phyloP scores from a whole-genome alignment of 345 rosid species.

The Ceriops tagal region DNA sequence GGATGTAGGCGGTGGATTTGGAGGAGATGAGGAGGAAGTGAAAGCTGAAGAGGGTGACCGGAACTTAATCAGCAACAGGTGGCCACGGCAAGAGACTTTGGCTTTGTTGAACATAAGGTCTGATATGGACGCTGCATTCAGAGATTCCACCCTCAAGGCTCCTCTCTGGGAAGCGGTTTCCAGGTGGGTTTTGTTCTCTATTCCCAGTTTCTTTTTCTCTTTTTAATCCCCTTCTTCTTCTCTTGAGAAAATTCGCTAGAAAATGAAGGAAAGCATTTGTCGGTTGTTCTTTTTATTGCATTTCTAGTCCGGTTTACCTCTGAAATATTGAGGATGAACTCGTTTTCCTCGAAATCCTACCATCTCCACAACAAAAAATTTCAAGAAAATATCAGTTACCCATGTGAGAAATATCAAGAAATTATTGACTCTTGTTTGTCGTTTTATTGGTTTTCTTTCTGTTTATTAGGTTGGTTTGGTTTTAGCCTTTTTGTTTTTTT shows the following conservation, averaged over 20 bases:
- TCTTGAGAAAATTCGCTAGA: constrained; percentile 6
- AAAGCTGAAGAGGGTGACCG: constrained; percentile 43
- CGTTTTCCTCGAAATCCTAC: neutral
- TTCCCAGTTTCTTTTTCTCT: neutral
- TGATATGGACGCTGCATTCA: constrained; percentile 26
- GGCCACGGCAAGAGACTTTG: constrained; percentile 30
- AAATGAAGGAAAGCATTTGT: neutral
- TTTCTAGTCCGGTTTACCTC: constrained; percentile 2
- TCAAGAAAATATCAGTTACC: neutral
- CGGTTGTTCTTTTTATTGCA: neutral
- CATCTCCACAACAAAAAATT: neutral
- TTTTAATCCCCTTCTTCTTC: too few species aligned
- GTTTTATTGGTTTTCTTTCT: neutral
- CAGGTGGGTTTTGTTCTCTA: constrained; percentile 18
- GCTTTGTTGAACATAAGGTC: constrained; percentile 30
- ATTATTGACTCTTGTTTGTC: neutral
- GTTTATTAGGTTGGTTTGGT: neutral
- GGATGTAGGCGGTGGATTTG: constrained; percentile 12
- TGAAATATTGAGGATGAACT: neutral
- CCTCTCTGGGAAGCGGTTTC: constrained; percentile 35
- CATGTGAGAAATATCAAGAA: neutral
- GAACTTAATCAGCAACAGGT: constrained; percentile 20
- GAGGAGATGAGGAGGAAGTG: constrained; percentile 22
- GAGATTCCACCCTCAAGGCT: constrained; percentile 19
- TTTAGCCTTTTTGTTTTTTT: neutral